Evolutionary conservation across 2,329 filamentous ascomycete genomes (phyloP).

Genomic region (Ascochyta viciae-villosae): DNA sequence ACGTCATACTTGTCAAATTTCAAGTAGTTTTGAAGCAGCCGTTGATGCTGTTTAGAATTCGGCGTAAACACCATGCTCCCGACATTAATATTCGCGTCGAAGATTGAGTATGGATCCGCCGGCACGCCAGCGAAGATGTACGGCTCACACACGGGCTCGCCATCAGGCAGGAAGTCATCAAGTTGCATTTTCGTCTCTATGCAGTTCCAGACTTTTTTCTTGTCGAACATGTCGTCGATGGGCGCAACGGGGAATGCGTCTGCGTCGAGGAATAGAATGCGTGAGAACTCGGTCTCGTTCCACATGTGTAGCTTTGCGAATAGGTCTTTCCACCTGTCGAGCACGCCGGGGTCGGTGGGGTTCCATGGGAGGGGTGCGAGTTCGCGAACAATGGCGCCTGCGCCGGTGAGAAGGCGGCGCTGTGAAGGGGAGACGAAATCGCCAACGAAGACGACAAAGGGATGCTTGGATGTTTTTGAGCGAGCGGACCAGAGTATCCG

Average conservation of each 20-base stretch:
- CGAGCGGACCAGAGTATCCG: slow-evolving; percentile 42
- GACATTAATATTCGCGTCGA: slow-evolving; percentile 34
- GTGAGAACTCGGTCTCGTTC: slow-evolving; percentile 40
- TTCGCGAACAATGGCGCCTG: slow-evolving; percentile 44
- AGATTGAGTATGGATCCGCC: slow-evolving; percentile 20
- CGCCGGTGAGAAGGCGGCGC: slow-evolving; percentile 37
- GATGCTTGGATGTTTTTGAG: slow-evolving; percentile 34
- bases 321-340: slow-evolving; percentile 42
- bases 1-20: slow-evolving; percentile 41
- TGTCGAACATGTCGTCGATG: slow-evolving; percentile 42
- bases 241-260: slow-evolving; percentile 43
- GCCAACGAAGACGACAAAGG: slow-evolving; percentile 46
- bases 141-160: slow-evolving; percentile 35
- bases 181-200: slow-evolving; percentile 27
- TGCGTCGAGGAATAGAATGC: slow-evolving; percentile 43
- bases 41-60: slow-evolving; percentile 36
- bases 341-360: slow-evolving; percentile 29
- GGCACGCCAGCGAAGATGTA: slow-evolving; percentile 38
- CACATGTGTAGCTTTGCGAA: slow-evolving; percentile 49
- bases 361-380: slow-evolving; percentile 39
- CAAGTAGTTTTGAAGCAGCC: slow-evolving; percentile 42
- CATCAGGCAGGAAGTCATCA: slow-evolving; percentile 35
- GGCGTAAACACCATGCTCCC: slow-evolving; percentile 44
- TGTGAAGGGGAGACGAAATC: slow-evolving; percentile 41
- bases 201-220: slow-evolving; percentile 30